A percentile compares a stretch with the other conserved stretches of the same genome.
phyloP scores from a whole-genome alignment of 1,284 basidiomycete genomes.

The Cryptococcus amylolentus region DNA sequence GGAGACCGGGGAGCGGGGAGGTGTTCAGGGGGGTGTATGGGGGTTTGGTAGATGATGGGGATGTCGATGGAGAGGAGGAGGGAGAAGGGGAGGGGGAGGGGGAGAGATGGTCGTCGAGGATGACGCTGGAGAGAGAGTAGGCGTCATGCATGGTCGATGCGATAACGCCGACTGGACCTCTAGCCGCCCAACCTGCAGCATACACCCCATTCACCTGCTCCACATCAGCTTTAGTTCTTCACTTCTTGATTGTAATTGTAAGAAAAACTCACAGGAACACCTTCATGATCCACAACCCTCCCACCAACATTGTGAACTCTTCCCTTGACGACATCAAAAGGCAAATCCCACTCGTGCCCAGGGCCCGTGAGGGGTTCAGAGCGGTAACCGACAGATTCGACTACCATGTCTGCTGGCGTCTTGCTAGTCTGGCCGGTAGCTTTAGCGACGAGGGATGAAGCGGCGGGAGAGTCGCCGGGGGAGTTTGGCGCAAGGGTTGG shows the following conservation, averaged over 20 bases:
- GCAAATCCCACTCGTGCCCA: conserved; percentile 32
- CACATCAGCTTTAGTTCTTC: neutral
- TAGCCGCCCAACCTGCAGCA: conserved; percentile 89
- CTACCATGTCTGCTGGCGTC: conserved; percentile 68
- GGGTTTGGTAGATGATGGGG: neutral
- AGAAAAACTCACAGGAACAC: conserved; percentile 32
- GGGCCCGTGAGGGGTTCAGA: conserved; percentile 57
- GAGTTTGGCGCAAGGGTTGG: conserved; percentile 12
- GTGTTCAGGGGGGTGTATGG: neutral
- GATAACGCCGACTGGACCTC: conserved; percentile 87
- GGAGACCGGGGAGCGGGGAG: conserved; percentile 27
- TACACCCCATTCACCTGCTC: conserved; percentile 64
- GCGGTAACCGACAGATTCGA: conserved; percentile 85
- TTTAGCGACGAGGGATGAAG: conserved; percentile 53
- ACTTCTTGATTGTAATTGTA: neutral
- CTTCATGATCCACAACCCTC: conserved; percentile 40
- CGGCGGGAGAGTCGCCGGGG: conserved; percentile 5
- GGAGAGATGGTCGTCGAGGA: conserved; percentile 37
- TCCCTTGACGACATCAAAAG: conserved; percentile 49
- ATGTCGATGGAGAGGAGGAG: neutral
- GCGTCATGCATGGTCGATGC: conserved; percentile 94
- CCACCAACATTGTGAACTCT: conserved; percentile 46
- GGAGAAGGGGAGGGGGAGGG: conserved; percentile 6
- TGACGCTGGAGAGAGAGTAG: conserved; percentile 54
- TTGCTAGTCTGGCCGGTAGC: conserved; percentile 60